A percentile compares a stretch with the other conserved stretches of the same genome.
Evolutionary conservation across 139 green algal species (phyloP).

Genomic region (Eudorina sp.): DNA sequence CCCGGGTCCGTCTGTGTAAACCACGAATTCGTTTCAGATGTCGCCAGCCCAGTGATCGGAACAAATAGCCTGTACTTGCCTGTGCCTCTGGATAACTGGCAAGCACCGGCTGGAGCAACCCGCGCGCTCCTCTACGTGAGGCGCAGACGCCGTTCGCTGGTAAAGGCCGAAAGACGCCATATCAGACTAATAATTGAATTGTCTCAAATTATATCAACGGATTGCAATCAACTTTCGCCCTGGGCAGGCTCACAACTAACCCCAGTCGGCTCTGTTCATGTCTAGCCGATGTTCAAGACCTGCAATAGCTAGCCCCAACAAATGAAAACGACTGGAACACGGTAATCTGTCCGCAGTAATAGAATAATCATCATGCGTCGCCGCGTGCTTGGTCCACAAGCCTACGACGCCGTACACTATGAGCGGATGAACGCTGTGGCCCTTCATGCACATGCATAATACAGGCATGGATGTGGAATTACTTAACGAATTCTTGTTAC

Average conservation of each 20-base stretch:
- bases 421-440: too few relatives aligned
- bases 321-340: background rate
- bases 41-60: too few relatives aligned
- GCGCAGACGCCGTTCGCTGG: conserved; percentile 12
- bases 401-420: background rate
- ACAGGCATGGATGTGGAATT: too few relatives aligned
- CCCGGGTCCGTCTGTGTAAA: background rate
- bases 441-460: too few relatives aligned
- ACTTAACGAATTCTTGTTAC: too few relatives aligned
- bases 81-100: background rate
- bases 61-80: background rate
- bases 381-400: background rate
- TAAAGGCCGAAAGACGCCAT: conserved; percentile 41
- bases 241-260: background rate
- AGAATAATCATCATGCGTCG: background rate
- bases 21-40: background rate
- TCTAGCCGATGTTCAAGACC: too few relatives aligned
- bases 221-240: background rate
- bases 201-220: background rate
- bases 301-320: too few relatives aligned
- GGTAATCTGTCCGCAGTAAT: background rate
- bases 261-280: background rate
- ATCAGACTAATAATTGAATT: background rate
- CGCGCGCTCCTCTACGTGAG: conserved; percentile 12
- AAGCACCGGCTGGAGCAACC: conserved; percentile 19